Percentiles rank a stretch among this genome's conserved stretches.
Conservation (phyloP, 2,329 filamentous ascomycete genomes). For the Amesomyces nigricolor region DNA sequence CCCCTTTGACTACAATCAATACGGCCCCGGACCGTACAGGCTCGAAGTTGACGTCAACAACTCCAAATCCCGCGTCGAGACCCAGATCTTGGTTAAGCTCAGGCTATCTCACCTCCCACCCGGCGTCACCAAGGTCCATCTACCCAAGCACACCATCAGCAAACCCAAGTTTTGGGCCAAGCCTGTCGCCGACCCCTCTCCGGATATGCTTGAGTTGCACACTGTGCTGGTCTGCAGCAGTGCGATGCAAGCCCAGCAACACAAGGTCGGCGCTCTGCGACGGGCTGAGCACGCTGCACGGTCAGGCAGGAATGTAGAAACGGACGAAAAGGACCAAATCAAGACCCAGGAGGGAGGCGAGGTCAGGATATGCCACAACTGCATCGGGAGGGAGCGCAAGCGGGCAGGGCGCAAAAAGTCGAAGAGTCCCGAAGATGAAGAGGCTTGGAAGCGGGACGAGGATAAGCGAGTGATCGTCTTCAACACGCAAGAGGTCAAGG, state of each 20-base stretch:
- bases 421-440: conserved; percentile 88
- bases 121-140: conserved; percentile 72
- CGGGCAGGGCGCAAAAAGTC: conserved; percentile 87
- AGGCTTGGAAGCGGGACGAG: conserved; percentile 77
- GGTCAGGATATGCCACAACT: conserved; percentile 86
- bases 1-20: conserved; percentile 21
- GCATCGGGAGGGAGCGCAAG: conserved; percentile 86
- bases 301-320: conserved; percentile 20
- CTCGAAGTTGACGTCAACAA: conserved; percentile 63
- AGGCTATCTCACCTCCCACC: conserved; percentile 69
- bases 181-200: conserved; percentile 55
- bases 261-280: conserved; percentile 62
- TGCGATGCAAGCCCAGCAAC: conserved; percentile 70
- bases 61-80: conserved; percentile 87
- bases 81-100: conserved; percentile 85
- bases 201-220: conserved; percentile 73
- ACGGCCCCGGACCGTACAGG: conserved; percentile 30
- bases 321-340: conserved; percentile 33
- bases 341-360: conserved; percentile 82
- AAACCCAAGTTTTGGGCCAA: conserved; percentile 88
- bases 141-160: conserved; percentile 86
- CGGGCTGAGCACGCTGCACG: conserved; percentile 45
- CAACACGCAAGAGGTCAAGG: conserved; percentile 81
- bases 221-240: conserved; percentile 87
- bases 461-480: conserved; percentile 80